Evolutionary conservation across 768 basidiomycete genomes (phyloP).

Genomic region (Rhizopogon sp.): DNA sequence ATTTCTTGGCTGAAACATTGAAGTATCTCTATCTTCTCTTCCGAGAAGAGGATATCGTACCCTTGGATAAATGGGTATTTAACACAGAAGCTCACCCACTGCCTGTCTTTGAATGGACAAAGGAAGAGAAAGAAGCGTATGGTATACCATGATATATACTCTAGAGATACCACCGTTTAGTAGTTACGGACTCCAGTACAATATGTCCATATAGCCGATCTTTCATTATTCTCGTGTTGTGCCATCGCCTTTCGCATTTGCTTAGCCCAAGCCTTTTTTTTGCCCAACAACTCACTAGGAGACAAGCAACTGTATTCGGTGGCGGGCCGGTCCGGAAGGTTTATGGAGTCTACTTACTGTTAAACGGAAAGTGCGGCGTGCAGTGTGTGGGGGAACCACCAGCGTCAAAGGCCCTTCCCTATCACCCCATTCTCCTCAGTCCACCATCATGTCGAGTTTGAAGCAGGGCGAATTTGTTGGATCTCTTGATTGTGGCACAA

Average conservation of each 20-base stretch:
- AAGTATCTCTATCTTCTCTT: constrained; percentile 76
- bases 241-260: too few relatives aligned
- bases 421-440: not conserved
- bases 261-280: too few relatives aligned
- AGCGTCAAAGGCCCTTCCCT: constrained; percentile 9
- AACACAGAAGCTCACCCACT: constrained; percentile 78
- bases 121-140: constrained; percentile 42
- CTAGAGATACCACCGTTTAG: not conserved
- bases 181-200: not conserved
- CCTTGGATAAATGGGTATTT: constrained; percentile 53
- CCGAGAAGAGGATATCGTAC: constrained; percentile 53
- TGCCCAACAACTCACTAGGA: too few relatives aligned
- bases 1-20: constrained; percentile 56
- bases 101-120: constrained; percentile 63
- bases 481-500: constrained; percentile 92
- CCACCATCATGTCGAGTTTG: constrained; percentile 27
- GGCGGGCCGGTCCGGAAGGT: constrained; percentile 7
- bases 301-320: not conserved
- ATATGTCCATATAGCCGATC: not conserved
- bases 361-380: not conserved
- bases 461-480: constrained; percentile 83
- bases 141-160: constrained; percentile 21
- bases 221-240: not conserved
- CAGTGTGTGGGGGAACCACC: not conserved
- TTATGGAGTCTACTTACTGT: not conserved